These are phyloP conservation scores for Pichia sporocuriosa DNA, from an alignment of 805 yeast species.

Conservation along the genomic window DNA sequence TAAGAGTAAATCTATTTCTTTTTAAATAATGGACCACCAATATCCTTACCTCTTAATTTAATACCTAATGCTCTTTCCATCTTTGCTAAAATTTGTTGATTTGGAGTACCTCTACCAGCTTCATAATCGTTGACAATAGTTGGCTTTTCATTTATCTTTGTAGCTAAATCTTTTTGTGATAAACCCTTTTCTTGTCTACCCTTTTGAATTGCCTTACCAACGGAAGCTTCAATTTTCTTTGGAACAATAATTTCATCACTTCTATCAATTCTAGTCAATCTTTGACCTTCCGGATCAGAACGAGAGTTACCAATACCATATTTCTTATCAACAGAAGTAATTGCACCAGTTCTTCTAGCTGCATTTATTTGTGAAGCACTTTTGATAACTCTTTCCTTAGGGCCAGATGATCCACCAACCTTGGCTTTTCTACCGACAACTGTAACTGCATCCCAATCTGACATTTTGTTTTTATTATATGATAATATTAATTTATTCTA, in stretches of 20 bases:
- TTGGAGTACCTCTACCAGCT: slow-evolving; percentile 93
- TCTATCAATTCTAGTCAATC: slow-evolving; percentile 88
- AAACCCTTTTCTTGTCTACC: slow-evolving; percentile 83
- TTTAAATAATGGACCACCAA: slow-evolving; percentile 78
- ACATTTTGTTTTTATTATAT: slow-evolving; percentile 17
- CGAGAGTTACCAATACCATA: slow-evolving; percentile 61
- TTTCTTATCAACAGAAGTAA: slow-evolving; percentile 89
- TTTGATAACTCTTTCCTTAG: slow-evolving; percentile 78
- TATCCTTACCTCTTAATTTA: slow-evolving; percentile 91
- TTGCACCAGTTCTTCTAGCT: slow-evolving; percentile 88
- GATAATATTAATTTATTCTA: background rate
- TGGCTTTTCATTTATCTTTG: slow-evolving; percentile 93
- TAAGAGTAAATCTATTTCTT: too few species aligned
- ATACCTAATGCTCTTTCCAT: slow-evolving; percentile 91
- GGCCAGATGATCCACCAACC: slow-evolving; percentile 68
- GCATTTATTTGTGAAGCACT: slow-evolving; percentile 75
- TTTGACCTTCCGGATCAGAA: slow-evolving; percentile 85
- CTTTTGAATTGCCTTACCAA: slow-evolving; percentile 80
- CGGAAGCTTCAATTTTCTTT: slow-evolving; percentile 74
- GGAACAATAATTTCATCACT: slow-evolving; percentile 91
- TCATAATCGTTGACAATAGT: slow-evolving; percentile 93
- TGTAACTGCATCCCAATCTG: slow-evolving; percentile 92
- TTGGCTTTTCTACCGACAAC: slow-evolving; percentile 85
- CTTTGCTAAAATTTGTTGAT: slow-evolving; percentile 89
- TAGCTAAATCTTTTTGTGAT: slow-evolving; percentile 95